Evolutionary conservation across 2,329 filamentous ascomycete genomes (phyloP), one percentile per base, ranked within the genome.

Genomic region (Pyrenophora seminiperda): DNA sequence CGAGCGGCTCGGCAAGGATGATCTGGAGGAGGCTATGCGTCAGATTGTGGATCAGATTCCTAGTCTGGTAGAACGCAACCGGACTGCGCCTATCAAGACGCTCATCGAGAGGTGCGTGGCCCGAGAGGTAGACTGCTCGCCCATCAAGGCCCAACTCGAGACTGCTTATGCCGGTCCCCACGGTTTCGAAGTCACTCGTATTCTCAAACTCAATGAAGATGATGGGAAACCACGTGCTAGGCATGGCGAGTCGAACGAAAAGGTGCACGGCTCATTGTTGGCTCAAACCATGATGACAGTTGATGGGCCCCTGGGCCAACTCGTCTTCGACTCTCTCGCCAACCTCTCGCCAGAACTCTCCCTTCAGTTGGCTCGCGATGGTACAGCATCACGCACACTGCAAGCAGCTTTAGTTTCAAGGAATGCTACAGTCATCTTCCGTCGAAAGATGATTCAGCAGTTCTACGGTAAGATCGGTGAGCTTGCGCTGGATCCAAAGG

Each of bases 1-100:
- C 34, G 89, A 91, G 68, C 84, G 94, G 45, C 79, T 97, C 9
- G 88, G 90, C 71, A 92, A 90, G 67, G 91, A 96, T 52, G 91
- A 97, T 66, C 79, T 99, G 7, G 79, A 86, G 33, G 83, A 84
- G 47, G 90, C 89, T 0, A 83, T 91, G 47, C 79, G 85, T 40
- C 81, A 86, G 62, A 88, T 96, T 47, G 72, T 87, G 3, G 87
- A 90, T 0, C 86, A 90, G 46, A 81, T 97, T 5, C 80, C 84
- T 0, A 83, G 82, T 41, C 79, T 97, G 7, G 82, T 97, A 7
- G 81, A 89, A 44, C 85, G 90, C 53, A 85, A 86, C 31, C 83
- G 93, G 37, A 89, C 89, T 53, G 86, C 88, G 47, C 87, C 96
- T 9, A 83, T 97, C 62, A 89, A 87, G 67, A 86, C 87, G 0